Base-by-base conservation (phyloP, 495 filamentous ascomycete genomes). In the Penicillium bialowiezense region DNA sequence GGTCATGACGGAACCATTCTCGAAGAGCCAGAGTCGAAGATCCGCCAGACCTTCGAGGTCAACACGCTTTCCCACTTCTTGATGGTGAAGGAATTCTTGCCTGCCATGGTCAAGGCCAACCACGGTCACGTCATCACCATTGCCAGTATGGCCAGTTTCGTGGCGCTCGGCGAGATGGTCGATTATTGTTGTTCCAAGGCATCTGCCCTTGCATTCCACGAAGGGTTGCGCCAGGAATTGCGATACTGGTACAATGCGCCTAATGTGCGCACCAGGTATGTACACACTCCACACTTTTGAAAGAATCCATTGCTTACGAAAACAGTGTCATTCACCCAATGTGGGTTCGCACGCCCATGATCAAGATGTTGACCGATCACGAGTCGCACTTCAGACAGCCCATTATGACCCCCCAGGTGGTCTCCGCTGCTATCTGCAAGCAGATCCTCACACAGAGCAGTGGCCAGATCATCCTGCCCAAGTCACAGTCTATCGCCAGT, bases 41-140 rank as follows among this genome's bases (percentile, higher is more conserved):
- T 85, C 28, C 60, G 70, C 6, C 69, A 67, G 26, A 74, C 77
- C 37, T 83, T 82, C 54, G 74, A 76, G 52, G 76, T 84, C 38
- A 86, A 86, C 63, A 71, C 77, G n/a, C 58, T 86, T 39, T 70
- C 74, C 26, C 80, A 84, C 56, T 84, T 76, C 69, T 68, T 73
- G 32, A 77, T 72, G 36, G 69, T 83, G 2, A 73, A 81, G 52
- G 77, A 81, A 51, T 86, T 85, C 60, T 60, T 86, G 36, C 82
- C 82, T 0, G 72, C 63, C 41, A 86, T 86, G 82, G 63, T 86
- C 37, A 55, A 64, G 24, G 67, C 62, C 24, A 81, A 83, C 53
- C 81, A 86, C 51, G 82, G 82, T 4, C 82, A 86, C 58, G 62
- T 86, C 23, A 62, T 86, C 24, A 76, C 73, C 0, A 59, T 79